Conservation (phyloP, 2,329 filamentous ascomycete species). For the Ascochyta pisi region DNA sequence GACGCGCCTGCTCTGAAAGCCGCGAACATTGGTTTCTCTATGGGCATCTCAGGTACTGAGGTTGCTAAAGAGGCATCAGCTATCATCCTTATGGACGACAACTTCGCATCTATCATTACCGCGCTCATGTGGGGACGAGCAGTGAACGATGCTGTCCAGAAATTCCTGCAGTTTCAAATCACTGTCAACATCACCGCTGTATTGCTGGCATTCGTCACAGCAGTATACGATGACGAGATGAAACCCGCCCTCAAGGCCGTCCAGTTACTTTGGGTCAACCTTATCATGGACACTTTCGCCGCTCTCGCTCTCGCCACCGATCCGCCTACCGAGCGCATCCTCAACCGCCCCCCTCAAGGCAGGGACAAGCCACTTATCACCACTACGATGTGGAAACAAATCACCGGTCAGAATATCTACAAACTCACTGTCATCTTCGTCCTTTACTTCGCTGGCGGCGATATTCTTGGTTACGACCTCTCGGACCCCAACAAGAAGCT, state of each 20-base stretch:
- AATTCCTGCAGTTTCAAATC: slow-evolving; percentile 95
- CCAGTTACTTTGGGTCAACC: slow-evolving; percentile 95
- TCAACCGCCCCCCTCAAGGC: slow-evolving; percentile 86
- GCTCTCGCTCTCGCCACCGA: slow-evolving; percentile 97
- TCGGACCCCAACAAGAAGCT: slow-evolving; percentile 45
- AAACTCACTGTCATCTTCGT: slow-evolving; percentile 66
- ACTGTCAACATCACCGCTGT: slow-evolving; percentile 98
- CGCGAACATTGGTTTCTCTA: slow-evolving; percentile 95
- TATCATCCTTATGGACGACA: slow-evolving; percentile 97
- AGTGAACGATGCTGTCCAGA: slow-evolving; percentile 98
- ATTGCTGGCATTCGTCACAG: slow-evolving; percentile 95
- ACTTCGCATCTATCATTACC: slow-evolving; percentile 94
- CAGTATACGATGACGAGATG: slow-evolving; percentile 82
- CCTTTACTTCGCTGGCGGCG: slow-evolving; percentile 66
- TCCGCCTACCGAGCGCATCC: slow-evolving; percentile 91
- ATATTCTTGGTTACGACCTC: slow-evolving; percentile 62
- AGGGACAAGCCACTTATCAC: slow-evolving; percentile 84
- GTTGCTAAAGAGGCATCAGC: slow-evolving; percentile 94
- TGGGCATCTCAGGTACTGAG: slow-evolving; percentile 89
- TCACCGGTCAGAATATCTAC: slow-evolving; percentile 66
- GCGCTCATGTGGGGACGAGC: slow-evolving; percentile 94
- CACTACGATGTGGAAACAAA: slow-evolving; percentile 69
- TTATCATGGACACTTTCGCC: slow-evolving; percentile 94
- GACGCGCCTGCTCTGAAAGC: slow-evolving; percentile 97
- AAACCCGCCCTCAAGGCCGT: slow-evolving; percentile 94